Evolutionary conservation across 2,329 filamentous ascomycete species (phyloP), one percentile per base, ranked within the genome.

Genomic region (Neopestalotiopsis sp.): DNA sequence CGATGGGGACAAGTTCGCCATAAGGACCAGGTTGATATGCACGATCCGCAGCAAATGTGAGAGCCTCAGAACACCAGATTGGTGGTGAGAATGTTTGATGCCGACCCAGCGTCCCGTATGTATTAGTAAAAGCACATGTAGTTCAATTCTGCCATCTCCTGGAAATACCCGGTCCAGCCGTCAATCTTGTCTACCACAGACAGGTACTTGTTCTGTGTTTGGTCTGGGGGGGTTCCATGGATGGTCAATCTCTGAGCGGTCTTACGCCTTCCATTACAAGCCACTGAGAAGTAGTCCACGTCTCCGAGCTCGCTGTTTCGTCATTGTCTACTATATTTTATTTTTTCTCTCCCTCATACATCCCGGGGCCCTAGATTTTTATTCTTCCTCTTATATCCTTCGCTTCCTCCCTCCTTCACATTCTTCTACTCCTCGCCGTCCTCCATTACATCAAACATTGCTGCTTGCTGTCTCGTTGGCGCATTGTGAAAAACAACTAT

Each of bases 371-470:
- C 24, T 24, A 2, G 38, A 65, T 28, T 14, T 65, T 49, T 34
- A 14, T 32, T 40, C 38, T 52, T 20, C 38, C 24, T 34, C 40
- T 62, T 13, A 32, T 20, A 17, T 40, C 32, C 24, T 49, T 65
- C 67, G 17, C 52, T 17, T 65, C 64, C 32, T 58, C 28, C 34
- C 24, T 58, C 52, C 45, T 24, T 38, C 28, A 10, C 13, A 24
- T 17, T 57, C 45, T 63, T 63, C 13, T 32, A n/a, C 67, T 62
- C 28, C 61, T 14, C 62, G 69, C 65, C 65, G 66, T 70, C 68
- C 45, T 67, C 42, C 28, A 61, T 52, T 68, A 32, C 69, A 64
- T 63, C 34, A 34, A 57, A 60, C 68, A 32, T 57, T 56, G 67
- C 67, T 65, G 61, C 12, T 40, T 52, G 20, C 45, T 42, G 30